These are phyloP conservation scores for Poa annua DNA, from an alignment of 176 grass and related monocot species.

Conservation along the genomic window DNA sequence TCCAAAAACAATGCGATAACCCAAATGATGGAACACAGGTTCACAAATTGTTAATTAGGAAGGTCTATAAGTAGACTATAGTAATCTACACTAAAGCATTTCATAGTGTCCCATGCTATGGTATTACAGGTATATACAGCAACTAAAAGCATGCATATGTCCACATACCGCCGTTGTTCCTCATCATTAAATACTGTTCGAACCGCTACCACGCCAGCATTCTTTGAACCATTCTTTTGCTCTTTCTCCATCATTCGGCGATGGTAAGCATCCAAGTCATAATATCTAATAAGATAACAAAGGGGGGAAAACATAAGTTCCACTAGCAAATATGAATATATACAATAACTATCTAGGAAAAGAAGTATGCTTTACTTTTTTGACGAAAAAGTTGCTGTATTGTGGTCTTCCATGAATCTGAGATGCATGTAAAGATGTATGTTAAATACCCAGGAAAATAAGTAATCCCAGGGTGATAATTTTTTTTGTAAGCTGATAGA, in stretches of 20 bases:
- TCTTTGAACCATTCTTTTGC: constrained; percentile 76
- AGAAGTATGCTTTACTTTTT: constrained; percentile 69
- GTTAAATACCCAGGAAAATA: constrained; percentile 33
- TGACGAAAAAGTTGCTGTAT: constrained; percentile 91
- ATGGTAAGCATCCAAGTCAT: constrained; percentile 91
- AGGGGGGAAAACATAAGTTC: constrained; percentile 20
- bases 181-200: constrained; percentile 96
- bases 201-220: constrained; percentile 40
- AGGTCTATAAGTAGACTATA: background rate
- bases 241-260: constrained; percentile 73
- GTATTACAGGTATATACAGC: background rate
- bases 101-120: constrained; percentile 10
- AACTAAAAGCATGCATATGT: constrained; percentile 26
- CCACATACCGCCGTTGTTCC: constrained; percentile 75
- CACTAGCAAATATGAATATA: constrained; percentile 3
- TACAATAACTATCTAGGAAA: background rate
- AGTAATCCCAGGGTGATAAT: background rate
- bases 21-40: constrained; percentile 24
- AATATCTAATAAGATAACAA: constrained; percentile 67
- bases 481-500: background rate
- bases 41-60: background rate
- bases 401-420: constrained; percentile 99
- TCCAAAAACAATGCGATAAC: background rate
- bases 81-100: background rate
- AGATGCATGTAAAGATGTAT: constrained; percentile 23